These are phyloP conservation scores for Calonectria leucothoes DNA, from an alignment of 2,329 filamentous ascomycete species.

Conservation along the genomic window DNA sequence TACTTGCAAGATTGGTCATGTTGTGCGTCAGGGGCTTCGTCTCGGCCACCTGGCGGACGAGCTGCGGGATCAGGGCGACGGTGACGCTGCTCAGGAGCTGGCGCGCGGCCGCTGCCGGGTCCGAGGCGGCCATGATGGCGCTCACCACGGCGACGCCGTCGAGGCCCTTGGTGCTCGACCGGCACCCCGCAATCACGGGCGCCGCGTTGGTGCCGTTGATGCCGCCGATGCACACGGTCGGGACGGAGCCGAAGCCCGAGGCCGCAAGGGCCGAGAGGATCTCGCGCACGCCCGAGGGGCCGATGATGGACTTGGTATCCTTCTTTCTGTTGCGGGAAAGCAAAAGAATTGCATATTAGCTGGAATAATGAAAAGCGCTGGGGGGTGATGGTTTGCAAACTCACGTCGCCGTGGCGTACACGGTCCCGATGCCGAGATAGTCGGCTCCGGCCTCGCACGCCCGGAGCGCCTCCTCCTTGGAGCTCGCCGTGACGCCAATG, in stretches of 20 bases:
- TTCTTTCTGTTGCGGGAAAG: conserved; percentile 70
- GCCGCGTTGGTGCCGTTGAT: conserved; percentile 83
- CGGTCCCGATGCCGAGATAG: conserved; percentile 91
- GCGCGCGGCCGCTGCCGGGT: conserved; percentile 73
- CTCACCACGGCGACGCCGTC: conserved; percentile 91
- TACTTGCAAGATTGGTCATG: conserved; percentile 86
- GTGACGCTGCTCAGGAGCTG: conserved; percentile 60
- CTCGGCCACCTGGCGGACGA: conserved; percentile 71
- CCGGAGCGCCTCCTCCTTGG: conserved; percentile 75
- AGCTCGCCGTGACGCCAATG: conserved; percentile 89
- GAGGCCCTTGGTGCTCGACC: conserved; percentile 66
- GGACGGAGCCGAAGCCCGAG: conserved; percentile 57
- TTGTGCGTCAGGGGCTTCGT: conserved; percentile 86
- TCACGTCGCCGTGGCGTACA: conserved; percentile 86
- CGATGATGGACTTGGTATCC: conserved; percentile 78
- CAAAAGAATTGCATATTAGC: not conserved
- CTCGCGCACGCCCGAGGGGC: conserved; percentile 65
- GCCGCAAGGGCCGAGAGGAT: conserved; percentile 67
- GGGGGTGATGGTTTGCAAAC: conserved; percentile 46
- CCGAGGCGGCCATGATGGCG: conserved; percentile 80
- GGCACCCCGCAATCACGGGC: conserved; percentile 78
- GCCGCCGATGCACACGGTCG: conserved; percentile 88
- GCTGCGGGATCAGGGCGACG: conserved; percentile 61
- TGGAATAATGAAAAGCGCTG: not conserved
- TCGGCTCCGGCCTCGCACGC: conserved; percentile 84